Evolutionary conservation across 2,329 filamentous ascomycete genomes (phyloP), one percentile per base, ranked within the genome.

Genomic region (Graphiopsis chlorocephala): DNA sequence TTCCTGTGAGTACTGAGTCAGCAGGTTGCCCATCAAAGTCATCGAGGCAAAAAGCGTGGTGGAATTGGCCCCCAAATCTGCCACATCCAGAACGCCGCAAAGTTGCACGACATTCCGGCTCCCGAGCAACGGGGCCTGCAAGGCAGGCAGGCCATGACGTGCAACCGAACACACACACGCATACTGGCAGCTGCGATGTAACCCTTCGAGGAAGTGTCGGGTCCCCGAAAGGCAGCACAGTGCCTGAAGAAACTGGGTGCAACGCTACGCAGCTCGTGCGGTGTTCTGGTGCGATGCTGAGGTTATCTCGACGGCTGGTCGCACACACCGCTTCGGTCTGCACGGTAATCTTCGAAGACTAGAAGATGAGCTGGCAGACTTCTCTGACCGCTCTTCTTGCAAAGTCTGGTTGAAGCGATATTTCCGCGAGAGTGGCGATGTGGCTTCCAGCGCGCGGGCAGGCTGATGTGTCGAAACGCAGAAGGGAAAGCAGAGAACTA

Each of bases 1-100:
- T 98, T 60, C 94, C 94, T 97, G 68, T 35, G 61, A 35, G 31
- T 11, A 4, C 14, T 2, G 4, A 29, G 42, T 61, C 42, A 61
- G 58, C 45, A 5, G 8, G 8, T 28, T 7, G 48, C 10, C 29
- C 26, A 2, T n/a, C 15, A 12, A n/a, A 15, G 7, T 6, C 15
- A 6, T n/a, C 8, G 20, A 3, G 14, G 35, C 4, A 42, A n/a
- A n/a, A 3, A 15, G 7, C 7, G 15, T n/a, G n/a, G n/a, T n/a
- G n/a, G n/a, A n/a, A n/a, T n/a, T n/a, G n/a, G n/a, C n/a, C n/a
- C n/a, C n/a, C 35, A 42, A 10, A 26, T 23, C 26, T n/a, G 47
- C 33, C 60, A 62, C 60, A 53, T 8, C 35, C 60, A 26, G n/a
- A 28, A 35, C 28, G 14, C 29, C 25, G 47, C 33, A 61, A 11